phyloP scores from a whole-genome alignment of 2,329 filamentous ascomycete species.

The Hymenoscyphus albidus region DNA sequence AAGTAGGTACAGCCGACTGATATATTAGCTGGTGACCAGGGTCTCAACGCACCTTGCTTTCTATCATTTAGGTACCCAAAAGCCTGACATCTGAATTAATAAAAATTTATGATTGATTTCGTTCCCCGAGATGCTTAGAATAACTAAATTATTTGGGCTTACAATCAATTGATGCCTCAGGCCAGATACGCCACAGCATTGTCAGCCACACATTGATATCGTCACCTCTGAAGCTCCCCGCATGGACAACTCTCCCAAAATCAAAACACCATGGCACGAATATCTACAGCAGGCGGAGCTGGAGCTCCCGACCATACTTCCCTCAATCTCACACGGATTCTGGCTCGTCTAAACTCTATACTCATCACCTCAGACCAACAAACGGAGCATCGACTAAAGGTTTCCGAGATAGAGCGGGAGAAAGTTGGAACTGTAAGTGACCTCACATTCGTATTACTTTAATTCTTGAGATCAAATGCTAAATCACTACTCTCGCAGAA shows the following conservation, averaged over 20 bases:
- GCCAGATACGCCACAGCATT: background rate
- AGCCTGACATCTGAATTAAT: too few relatives aligned
- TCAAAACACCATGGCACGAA: slow-evolving; percentile 27
- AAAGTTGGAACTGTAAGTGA: slow-evolving; percentile 50
- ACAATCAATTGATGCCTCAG: too few relatives aligned
- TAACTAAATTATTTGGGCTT: too few relatives aligned
- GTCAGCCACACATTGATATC: slow-evolving; percentile 3
- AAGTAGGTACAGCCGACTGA: too few relatives aligned
- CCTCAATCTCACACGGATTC: slow-evolving; percentile 57
- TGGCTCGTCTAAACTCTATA: slow-evolving; percentile 61
- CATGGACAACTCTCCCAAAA: background rate
- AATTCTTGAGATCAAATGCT: background rate
- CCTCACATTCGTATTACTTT: background rate
- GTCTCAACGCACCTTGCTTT: too few relatives aligned
- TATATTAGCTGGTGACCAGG: too few relatives aligned
- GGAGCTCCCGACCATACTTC: slow-evolving; percentile 22
- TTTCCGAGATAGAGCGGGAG: slow-evolving; percentile 63
- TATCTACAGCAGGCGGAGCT: slow-evolving; percentile 21
- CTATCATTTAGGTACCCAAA: too few relatives aligned
- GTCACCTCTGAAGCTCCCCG: background rate
- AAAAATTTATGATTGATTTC: too few relatives aligned
- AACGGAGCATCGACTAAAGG: slow-evolving; percentile 52
- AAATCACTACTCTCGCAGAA: slow-evolving; percentile 47
- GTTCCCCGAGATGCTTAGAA: too few relatives aligned
- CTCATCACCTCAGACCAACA: slow-evolving; percentile 60